Evolutionary conservation across 1,139 yeast genomes (phyloP).

Genomic region (Blastobotrys capitulatus): DNA sequence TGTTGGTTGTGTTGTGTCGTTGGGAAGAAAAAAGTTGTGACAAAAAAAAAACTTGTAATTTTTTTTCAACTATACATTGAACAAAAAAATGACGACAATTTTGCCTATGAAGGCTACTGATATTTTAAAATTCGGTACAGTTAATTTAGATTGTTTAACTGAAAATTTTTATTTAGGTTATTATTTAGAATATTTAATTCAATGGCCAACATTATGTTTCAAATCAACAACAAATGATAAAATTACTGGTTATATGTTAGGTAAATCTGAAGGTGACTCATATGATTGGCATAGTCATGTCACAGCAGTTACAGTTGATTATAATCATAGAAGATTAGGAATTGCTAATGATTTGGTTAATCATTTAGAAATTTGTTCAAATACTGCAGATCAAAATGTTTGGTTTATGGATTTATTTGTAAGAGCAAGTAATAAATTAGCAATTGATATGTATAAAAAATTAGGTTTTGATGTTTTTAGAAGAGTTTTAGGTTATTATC

Average conservation of each 20-base stretch:
- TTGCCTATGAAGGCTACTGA: slow-evolving; percentile 85
- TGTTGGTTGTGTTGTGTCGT: background rate
- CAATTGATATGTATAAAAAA: slow-evolving; percentile 75
- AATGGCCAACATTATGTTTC: slow-evolving; percentile 89
- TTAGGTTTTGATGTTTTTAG: slow-evolving; percentile 81
- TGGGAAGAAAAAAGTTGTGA: background rate
- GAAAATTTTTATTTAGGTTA: slow-evolving; percentile 84
- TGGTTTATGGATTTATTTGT: slow-evolving; percentile 89
- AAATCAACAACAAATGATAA: slow-evolving; percentile 48
- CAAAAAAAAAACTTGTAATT: background rate
- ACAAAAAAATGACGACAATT: slow-evolving; percentile 62
- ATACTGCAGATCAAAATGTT: slow-evolving; percentile 48
- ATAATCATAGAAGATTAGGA: slow-evolving; percentile 77
- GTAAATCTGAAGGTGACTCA: slow-evolving; percentile 85
- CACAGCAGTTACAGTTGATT: slow-evolving; percentile 89
- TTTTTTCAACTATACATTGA: background rate
- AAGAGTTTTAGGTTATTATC: slow-evolving; percentile 84
- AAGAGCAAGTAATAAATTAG: slow-evolving; percentile 74
- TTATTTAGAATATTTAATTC: slow-evolving; percentile 73
- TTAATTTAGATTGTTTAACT: slow-evolving; percentile 82
- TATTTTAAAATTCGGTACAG: slow-evolving; percentile 61
- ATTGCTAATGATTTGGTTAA: slow-evolving; percentile 68
- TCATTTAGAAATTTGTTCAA: slow-evolving; percentile 67
- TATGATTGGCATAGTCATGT: slow-evolving; percentile 96
- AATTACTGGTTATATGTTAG: slow-evolving; percentile 57